These are phyloP conservation scores for Microcyclospora tardicrescens DNA, from an alignment of 2,329 filamentous ascomycete species.

Conservation along the genomic window DNA sequence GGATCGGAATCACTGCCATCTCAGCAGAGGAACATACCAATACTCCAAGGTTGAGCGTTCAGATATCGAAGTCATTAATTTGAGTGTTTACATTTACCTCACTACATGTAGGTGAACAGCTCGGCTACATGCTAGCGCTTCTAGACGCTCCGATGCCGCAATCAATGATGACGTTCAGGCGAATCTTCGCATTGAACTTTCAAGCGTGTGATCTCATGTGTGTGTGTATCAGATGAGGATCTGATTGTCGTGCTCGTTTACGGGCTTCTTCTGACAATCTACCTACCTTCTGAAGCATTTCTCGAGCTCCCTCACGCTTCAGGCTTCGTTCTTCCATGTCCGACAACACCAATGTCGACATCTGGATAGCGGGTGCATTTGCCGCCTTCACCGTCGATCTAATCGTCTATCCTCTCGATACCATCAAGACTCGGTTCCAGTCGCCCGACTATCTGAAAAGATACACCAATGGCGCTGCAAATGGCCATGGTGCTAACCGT, in stretches of 20 bases:
- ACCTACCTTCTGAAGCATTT: neutral
- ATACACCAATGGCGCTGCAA: conserved; percentile 47
- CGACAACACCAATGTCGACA: conserved; percentile 18
- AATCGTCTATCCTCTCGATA: conserved; percentile 77
- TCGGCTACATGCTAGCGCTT: no score
- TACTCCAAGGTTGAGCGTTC: no score
- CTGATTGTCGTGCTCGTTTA: neutral
- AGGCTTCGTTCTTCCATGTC: conserved; percentile 11
- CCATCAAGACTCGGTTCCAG: conserved; percentile 75
- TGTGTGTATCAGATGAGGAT: no score
- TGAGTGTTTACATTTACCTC: no score
- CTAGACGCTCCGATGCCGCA: no score
- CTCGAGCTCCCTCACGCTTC: neutral
- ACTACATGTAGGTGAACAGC: no score
- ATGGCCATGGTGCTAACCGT: conserved; percentile 35
- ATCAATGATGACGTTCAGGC: no score
- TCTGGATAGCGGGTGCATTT: conserved; percentile 53
- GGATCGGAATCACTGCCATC: no score
- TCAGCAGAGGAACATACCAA: no score
- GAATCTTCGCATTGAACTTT: no score
- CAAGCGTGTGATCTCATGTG: no score
- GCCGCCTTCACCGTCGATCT: conserved; percentile 80
- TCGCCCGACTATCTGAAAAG: conserved; percentile 59
- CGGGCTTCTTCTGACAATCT: neutral
- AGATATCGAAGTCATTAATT: no score